Conservation (phyloP, 106 monocot species). For the Amphibolis antarctica region DNA sequence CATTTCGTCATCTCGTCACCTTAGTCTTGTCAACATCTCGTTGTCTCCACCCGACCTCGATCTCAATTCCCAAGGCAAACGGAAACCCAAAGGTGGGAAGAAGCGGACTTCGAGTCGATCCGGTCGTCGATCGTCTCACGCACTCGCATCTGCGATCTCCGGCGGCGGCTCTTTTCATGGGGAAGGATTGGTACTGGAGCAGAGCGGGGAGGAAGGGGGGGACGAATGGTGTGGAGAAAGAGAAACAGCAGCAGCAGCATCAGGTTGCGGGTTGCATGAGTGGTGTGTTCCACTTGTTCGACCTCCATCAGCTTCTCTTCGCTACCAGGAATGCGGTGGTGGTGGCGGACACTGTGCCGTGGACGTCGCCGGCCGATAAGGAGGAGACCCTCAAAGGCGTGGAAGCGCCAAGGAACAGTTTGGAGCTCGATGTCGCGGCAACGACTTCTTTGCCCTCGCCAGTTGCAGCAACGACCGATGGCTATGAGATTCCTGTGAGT, state of each 20-base stretch:
- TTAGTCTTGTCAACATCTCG: too few species aligned
- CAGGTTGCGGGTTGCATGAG: conserved; percentile 17
- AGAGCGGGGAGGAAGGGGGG: too few species aligned
- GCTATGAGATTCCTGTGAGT: conserved; percentile 18
- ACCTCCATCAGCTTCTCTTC: conserved; percentile 20
- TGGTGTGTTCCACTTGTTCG: conserved; percentile 14
- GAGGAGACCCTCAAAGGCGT: conserved; percentile 6
- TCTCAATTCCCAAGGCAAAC: too few species aligned
- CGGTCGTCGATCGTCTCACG: background rate
- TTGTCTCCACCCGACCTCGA: too few species aligned
- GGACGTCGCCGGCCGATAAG: background rate
- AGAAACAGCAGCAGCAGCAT: background rate
- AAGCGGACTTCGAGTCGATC: too few species aligned
- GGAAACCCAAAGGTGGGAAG: too few species aligned
- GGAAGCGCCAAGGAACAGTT: conserved; percentile 27
- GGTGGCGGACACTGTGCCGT: background rate
- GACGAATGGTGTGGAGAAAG: conserved; percentile 11
- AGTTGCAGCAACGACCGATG: too few species aligned
- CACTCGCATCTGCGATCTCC: background rate
- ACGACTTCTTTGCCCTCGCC: too few species aligned
- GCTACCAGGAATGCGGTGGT: background rate
- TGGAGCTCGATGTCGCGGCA: conserved; percentile 10
- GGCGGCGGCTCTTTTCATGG: conserved; percentile 7
- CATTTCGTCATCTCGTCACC: too few species aligned
- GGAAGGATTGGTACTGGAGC: too few species aligned